Base-by-base conservation (phyloP, 1,284 basidiomycete species). In the Tilletia caries region DNA sequence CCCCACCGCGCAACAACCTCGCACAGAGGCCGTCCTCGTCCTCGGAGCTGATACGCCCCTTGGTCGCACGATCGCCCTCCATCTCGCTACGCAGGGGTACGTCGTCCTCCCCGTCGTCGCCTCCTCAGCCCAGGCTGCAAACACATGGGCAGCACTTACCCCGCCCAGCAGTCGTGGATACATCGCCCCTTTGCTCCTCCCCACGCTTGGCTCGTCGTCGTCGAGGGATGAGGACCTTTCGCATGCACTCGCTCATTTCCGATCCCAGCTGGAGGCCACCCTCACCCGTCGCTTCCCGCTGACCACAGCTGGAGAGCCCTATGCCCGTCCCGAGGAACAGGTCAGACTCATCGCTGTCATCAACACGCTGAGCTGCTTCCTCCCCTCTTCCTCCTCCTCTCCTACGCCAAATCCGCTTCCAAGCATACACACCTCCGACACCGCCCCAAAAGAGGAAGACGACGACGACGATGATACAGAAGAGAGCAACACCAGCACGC, bases 1-100 rank as follows among this genome's bases (percentile, higher is more conserved):
- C 37, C 37, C 3, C 41, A 13, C 65, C 32, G 20, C 20, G 15
- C 20, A 18, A 27, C n/a, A 10, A 25, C 41, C 46, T 6, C 32
- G n/a, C 32, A 18, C 41, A n/a, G 32, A 60, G 20, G 54, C 54
- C 10, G 54, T 60, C 1, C 69, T 80, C 65, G 76, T 83, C 20
- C 76, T 83, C 0, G 81, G 80, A 27, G 81, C 70, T n/a, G 81
- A 83, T 67, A 79, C 78, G n/a, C 75, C 78, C 0, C 72, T 82
- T 1, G 81, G 81, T 4, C 76, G 75, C 8, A 74, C 78, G 1
- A 67, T 80, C 6, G 73, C 73, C 0, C 68, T 77, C 29, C 71
- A 76, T 50, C 76, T 83, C 41, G 73, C 77, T 2, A 44, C 76
- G 41, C 73, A 69, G 37, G 76, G 78, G 60, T 76, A 82, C 44